Evolutionary conservation across 345 rosid genomes (phyloP), one percentile per base, ranked within the genome.

Genomic region (Balakata baccata): DNA sequence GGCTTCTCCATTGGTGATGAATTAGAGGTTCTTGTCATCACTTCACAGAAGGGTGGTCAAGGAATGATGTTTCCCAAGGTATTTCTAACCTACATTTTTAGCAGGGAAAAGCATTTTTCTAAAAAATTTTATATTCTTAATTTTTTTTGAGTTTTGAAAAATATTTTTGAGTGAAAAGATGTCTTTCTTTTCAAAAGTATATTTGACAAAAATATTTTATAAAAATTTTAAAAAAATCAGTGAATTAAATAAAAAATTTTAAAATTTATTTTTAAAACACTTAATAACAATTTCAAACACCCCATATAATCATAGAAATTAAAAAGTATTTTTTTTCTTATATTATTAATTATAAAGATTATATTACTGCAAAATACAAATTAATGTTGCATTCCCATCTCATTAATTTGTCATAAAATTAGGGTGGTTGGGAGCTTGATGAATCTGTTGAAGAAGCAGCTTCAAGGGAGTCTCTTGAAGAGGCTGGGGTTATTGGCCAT

Each of bases 401-500:
- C 1, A 6, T 22, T 46, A 11, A 14, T 22, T 29, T 49, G 41
- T 18, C 29, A 9, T 50, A 11, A 22, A 67, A 63, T 52, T 69
- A 92, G 98, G 97, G 98, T 74, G 98, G 98, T 50, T 93, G 98
- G 98, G 98, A 93, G 76, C 83, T 93, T 50, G 97, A 93, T 81
- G 98, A 93, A 88, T 83, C 97, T 52, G 68, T 81, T 6, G 86
- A 88, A 73, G 89, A 91, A 84, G 95, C 98, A 9, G 97, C 97
- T 46, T 82, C 86, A 8, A 78, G 98, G 53, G 98, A 93, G 61
- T 85, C 91, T 39, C 18, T 86, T 10, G 98, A 90, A 84, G 98
- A 93, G 81, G 98, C 97, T 65, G 98, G 98, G 10, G 97, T 93
- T 75, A 77, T 82, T 25, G 98, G 98, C 70, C 71, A 75, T 57